Conservation (phyloP, 768 basidiomycete genomes). For the Rhodotorula toruloides region DNA sequence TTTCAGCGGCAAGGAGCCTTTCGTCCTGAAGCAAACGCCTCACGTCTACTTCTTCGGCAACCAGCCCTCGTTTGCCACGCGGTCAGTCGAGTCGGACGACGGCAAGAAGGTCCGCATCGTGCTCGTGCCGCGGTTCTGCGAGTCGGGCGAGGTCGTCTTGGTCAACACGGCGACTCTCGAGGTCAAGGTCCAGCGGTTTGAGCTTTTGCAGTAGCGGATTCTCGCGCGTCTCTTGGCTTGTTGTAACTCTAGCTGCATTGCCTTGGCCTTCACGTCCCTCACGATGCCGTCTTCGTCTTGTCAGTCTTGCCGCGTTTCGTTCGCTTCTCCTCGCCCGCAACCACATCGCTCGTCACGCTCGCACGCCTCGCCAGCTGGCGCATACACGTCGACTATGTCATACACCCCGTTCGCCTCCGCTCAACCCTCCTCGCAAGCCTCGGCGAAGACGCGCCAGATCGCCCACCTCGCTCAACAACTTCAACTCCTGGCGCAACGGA, state of each 20-base stretch:
- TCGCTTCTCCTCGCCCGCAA: no score
- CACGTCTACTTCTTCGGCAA: conserved; percentile 90
- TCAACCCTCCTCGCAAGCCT: background rate
- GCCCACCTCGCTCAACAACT: conserved; percentile 26
- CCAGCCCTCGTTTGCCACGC: conserved; percentile 75
- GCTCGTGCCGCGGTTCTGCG: conserved; percentile 71
- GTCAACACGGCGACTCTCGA: conserved; percentile 72
- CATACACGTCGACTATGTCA: no score
- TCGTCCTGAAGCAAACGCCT: conserved; percentile 77
- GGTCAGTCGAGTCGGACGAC: conserved; percentile 55
- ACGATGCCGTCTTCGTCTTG: no score
- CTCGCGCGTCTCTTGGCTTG: background rate
- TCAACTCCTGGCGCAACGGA: conserved; percentile 44
- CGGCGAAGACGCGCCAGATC: conserved; percentile 16
- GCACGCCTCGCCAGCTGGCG: no score
- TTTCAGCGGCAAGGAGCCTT: conserved; percentile 79
- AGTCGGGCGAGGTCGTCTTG: conserved; percentile 70
- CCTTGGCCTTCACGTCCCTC: no score
- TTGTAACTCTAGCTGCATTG: background rate
- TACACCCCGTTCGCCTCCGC: background rate
- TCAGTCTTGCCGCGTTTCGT: no score
- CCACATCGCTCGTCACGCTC: background rate
- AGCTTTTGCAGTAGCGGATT: background rate
- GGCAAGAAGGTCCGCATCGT: conserved; percentile 57
- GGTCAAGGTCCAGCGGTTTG: conserved; percentile 50